Evolutionary conservation across 2,329 filamentous ascomycete genomes (phyloP).

Genomic region (Phialophora tarda): DNA sequence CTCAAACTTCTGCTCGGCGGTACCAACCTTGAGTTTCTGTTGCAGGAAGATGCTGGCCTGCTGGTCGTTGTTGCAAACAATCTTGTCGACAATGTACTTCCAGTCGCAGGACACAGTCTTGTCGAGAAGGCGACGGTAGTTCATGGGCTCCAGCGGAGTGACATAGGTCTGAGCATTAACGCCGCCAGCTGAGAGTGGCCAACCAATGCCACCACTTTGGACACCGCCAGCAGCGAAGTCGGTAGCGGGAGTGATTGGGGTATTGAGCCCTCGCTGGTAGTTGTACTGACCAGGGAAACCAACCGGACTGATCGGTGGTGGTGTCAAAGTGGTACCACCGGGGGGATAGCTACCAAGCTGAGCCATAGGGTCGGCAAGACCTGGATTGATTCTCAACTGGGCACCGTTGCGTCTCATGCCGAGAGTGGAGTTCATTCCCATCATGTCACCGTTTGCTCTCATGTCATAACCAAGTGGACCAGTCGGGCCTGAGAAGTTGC

Average conservation of each 20-base stretch:
- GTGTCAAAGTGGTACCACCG: slow-evolving; percentile 29
- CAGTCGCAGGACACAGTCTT: slow-evolving; percentile 97
- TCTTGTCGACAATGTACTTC: slow-evolving; percentile 99
- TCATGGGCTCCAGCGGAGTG: slow-evolving; percentile 86
- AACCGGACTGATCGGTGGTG: slow-evolving; percentile 34
- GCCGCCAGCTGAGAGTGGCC: slow-evolving; percentile 47
- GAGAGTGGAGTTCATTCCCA: slow-evolving; percentile 26
- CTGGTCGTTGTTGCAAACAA: slow-evolving; percentile 98
- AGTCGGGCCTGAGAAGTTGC: slow-evolving; percentile 27
- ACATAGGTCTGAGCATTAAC: slow-evolving; percentile 76
- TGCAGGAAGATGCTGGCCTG: slow-evolving; percentile 98
- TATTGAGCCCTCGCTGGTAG: slow-evolving; percentile 37
- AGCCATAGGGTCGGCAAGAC: slow-evolving; percentile 29
- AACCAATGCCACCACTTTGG: slow-evolving; percentile 35
- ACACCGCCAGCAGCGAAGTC: slow-evolving; percentile 27
- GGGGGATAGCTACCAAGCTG: slow-evolving; percentile 28
- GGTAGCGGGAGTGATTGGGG: slow-evolving; percentile 32
- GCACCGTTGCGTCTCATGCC: slow-evolving; percentile 34
- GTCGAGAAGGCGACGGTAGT: slow-evolving; percentile 93
- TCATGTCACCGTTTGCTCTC: slow-evolving; percentile 27
- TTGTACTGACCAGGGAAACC: slow-evolving; percentile 30
- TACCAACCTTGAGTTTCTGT: slow-evolving; percentile 97
- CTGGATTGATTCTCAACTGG: slow-evolving; percentile 34
- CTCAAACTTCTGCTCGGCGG: slow-evolving; percentile 92
- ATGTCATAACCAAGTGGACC: slow-evolving; percentile 32